phyloP scores from a whole-genome alignment of 352 stramenopile species.

The Globisporangium echinulatum region DNA sequence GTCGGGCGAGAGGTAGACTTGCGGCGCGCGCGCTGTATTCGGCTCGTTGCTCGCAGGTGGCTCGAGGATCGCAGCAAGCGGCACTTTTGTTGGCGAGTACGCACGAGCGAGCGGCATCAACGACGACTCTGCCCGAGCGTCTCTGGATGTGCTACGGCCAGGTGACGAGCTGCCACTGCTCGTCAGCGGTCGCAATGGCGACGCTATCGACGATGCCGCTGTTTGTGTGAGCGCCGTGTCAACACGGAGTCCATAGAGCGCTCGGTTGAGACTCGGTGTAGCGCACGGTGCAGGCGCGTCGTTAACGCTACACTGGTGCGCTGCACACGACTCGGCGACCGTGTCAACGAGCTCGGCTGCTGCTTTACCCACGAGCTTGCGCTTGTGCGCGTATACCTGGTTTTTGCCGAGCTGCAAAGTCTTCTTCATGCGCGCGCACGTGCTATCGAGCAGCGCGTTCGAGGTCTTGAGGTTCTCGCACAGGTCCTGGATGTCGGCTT shows the following conservation, averaged over 20 bases:
- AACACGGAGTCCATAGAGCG: conserved; percentile 5
- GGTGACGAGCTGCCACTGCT: conserved; percentile 2
- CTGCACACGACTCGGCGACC: conserved; percentile 3
- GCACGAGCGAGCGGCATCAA: conserved; percentile 3
- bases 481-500: conserved; percentile 57
- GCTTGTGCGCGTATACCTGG: conserved; percentile 51
- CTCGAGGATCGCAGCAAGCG: conserved; percentile 21
- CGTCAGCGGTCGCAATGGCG: not conserved
- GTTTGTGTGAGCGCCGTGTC: not conserved
- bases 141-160: not conserved
- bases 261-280: not conserved
- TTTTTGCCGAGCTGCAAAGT: conserved; percentile 33
- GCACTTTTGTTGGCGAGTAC: conserved; percentile 16
- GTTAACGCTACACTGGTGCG: conserved; percentile 8
- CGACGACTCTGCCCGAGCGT: not conserved
- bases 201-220: not conserved
- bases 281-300: not conserved
- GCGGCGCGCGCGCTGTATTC: not conserved
- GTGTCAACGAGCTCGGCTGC: conserved; percentile 15
- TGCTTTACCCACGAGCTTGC: conserved; percentile 22
- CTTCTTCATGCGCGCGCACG: conserved; percentile 57
- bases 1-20: conserved; percentile 29
- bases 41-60: not conserved
- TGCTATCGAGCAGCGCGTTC: conserved; percentile 45
- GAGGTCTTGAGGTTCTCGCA: conserved; percentile 49